Evolutionary conservation across 345 rosid species (phyloP), one percentile per base, ranked within the genome.

Genomic region (Eucalyptus caleyi): DNA sequence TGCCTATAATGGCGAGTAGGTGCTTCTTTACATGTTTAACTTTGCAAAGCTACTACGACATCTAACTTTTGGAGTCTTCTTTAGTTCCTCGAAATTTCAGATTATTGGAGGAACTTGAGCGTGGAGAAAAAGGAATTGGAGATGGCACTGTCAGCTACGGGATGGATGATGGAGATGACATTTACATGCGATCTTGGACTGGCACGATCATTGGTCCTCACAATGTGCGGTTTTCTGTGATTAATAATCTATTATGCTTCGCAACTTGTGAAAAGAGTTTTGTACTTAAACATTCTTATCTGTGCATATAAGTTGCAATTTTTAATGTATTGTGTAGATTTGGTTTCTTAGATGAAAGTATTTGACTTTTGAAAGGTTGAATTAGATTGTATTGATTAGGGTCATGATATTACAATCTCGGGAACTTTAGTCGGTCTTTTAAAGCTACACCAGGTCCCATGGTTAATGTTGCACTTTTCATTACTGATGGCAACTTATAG

Each of bases 181-280:
- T 88, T 34, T 88, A 88, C 89, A 88, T 88, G 89, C 42, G 89
- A 49, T 88, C 89, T 88, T 88, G 89, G 89, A 88, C 89, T 44
- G 89, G 89, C 86, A 88, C 89, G 11, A 88, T 88, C 40, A 88
- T 88, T 47, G 89, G 89, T 88, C 89, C 89, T 62, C 89, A 67
- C 89, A 88, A 88, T 88, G 89, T 88, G 89, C 30, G 89, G 30
- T 67, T 77, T 77, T 77, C 83, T 6, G 27, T 77, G 15, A 77
- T 77, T 6, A 77, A 40, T 37, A 77, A 77, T 77, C 47, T 37
- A 21, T 77, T 77, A 34, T 4, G 27, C 11, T 72, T 72, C 2
- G 7, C 82, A 72, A 19, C 45, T 37, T 72, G 82, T 72, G 82
- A 37, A 72, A 37, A 72, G 82, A 72, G 82, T 72, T 44, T 77